Percentiles rank a stretch among this genome's conserved stretches.
Evolutionary conservation across 106 monocot species (phyloP).

Genomic region (Acanthochlamys bracteata): DNA sequence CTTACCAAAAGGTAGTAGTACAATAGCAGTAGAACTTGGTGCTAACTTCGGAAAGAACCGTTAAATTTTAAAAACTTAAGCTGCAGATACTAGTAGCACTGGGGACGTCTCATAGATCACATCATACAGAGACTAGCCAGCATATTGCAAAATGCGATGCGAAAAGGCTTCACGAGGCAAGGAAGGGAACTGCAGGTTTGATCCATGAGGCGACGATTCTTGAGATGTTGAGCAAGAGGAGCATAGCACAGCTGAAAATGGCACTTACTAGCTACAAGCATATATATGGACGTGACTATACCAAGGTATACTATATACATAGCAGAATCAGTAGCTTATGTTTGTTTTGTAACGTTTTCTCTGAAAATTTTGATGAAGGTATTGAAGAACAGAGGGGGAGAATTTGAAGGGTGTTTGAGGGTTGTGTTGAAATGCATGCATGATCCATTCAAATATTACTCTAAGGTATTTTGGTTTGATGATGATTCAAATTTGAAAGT

Average conservation of each 20-base stretch:
- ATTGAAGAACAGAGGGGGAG: constrained; percentile 9
- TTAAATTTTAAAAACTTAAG: neutral
- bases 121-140: constrained; percentile 25
- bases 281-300: constrained; percentile 39
- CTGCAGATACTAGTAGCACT: constrained; percentile 32
- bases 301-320: constrained; percentile 13
- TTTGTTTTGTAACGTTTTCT: neutral
- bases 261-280: constrained; percentile 30
- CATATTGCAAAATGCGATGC: constrained; percentile 47
- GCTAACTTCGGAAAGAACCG: too few species aligned
- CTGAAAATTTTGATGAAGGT: constrained; percentile 13
- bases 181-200: constrained; percentile 5
- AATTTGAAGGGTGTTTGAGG: constrained; percentile 32
- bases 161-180: constrained; percentile 33
- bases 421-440: constrained; percentile 36
- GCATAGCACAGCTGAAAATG: constrained; percentile 34
- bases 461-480: constrained; percentile 22
- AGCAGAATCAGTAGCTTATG: neutral
- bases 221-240: constrained; percentile 52
- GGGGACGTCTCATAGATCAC: constrained; percentile 39
- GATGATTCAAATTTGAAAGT: too few species aligned
- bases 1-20: constrained; percentile 18
- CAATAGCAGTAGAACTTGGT: too few species aligned
- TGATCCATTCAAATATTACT: constrained; percentile 27
- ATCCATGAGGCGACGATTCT: constrained; percentile 25